Evolutionary conservation across 805 yeast genomes (phyloP).

Genomic region (Phaffomyces opuntiae): DNA sequence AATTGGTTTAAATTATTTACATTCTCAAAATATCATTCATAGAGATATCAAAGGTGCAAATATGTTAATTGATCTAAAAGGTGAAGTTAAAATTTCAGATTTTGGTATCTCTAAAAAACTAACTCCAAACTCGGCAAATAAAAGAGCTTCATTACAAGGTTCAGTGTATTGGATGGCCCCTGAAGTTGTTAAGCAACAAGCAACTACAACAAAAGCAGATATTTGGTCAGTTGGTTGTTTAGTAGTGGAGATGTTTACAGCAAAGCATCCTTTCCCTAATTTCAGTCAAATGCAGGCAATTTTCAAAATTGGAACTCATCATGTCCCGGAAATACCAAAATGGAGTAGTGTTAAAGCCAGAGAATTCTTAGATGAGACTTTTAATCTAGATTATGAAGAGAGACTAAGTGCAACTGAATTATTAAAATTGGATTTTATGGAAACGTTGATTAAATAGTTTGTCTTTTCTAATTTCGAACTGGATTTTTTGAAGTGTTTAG

Average conservation of each 20-base stretch:
- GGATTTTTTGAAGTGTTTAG: too few species aligned
- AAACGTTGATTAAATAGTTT: slow-evolving; percentile 8
- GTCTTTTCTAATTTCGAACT: too few species aligned
- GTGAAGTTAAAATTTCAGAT: slow-evolving; percentile 78
- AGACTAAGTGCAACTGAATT: slow-evolving; percentile 72
- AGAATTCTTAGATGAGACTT: slow-evolving; percentile 58
- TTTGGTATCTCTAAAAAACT: slow-evolving; percentile 74
- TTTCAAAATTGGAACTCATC: slow-evolving; percentile 83
- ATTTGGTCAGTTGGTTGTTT: slow-evolving; percentile 97
- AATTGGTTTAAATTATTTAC: slow-evolving; percentile 68
- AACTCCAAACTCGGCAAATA: slow-evolving; percentile 41
- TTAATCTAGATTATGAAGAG: slow-evolving; percentile 65
- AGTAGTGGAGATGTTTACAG: slow-evolving; percentile 91
- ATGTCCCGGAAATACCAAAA: slow-evolving; percentile 73
- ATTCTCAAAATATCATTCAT: slow-evolving; percentile 70
- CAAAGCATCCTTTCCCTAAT: slow-evolving; percentile 92
- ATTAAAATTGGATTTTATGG: slow-evolving; percentile 54
- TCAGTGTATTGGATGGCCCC: slow-evolving; percentile 99
- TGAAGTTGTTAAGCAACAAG: slow-evolving; percentile 90
- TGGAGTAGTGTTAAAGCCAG: slow-evolving; percentile 63
- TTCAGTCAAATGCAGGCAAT: slow-evolving; percentile 96
- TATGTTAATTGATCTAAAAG: slow-evolving; percentile 71
- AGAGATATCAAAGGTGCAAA: slow-evolving; percentile 89
- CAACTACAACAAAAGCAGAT: slow-evolving; percentile 88
- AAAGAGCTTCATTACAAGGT: slow-evolving; percentile 85